phyloP scores from a whole-genome alignment of 495 filamentous ascomycete species.

The Penicillium coprophilum region DNA sequence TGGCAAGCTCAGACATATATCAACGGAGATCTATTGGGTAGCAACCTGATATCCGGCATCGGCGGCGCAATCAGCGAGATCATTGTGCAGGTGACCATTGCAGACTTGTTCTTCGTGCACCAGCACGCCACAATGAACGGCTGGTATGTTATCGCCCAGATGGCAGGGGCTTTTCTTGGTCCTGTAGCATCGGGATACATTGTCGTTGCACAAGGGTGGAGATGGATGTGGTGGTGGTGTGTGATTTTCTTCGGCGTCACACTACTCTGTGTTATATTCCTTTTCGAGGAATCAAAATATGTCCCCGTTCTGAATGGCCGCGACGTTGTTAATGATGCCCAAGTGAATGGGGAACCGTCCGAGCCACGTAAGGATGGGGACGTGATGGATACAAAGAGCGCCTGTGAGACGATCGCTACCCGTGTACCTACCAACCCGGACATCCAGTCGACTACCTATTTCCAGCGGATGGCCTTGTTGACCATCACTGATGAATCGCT shows the following conservation, averaged over 20 bases:
- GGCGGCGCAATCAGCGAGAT: constrained; percentile 43
- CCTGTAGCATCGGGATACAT: constrained; percentile 49
- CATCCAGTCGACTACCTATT: constrained; percentile 24
- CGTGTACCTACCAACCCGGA: constrained; percentile 6
- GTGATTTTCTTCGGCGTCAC: constrained; percentile 45
- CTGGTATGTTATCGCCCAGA: constrained; percentile 37
- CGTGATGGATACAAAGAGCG: background rate
- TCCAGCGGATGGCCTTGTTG: constrained; percentile 27
- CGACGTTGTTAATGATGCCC: background rate
- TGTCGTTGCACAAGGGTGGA: constrained; percentile 46
- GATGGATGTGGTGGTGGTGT: constrained; percentile 55
- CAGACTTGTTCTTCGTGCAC: constrained; percentile 52
- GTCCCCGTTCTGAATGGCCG: constrained; percentile 18
- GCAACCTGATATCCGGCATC: constrained; percentile 36
- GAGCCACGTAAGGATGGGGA: background rate
- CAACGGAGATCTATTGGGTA: constrained; percentile 31
- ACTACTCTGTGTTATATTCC: constrained; percentile 38
- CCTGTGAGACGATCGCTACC: background rate
- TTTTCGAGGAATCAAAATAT: constrained; percentile 47
- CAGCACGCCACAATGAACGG: constrained; percentile 44
- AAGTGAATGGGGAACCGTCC: background rate
- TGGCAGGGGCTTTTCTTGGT: constrained; percentile 36
- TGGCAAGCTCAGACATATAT: constrained; percentile 40
- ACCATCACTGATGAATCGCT: constrained; percentile 28
- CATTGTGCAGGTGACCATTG: constrained; percentile 47